Base-by-base conservation (phyloP, 2,329 filamentous ascomycete species). In the Chrysosporium queenslandicum region DNA sequence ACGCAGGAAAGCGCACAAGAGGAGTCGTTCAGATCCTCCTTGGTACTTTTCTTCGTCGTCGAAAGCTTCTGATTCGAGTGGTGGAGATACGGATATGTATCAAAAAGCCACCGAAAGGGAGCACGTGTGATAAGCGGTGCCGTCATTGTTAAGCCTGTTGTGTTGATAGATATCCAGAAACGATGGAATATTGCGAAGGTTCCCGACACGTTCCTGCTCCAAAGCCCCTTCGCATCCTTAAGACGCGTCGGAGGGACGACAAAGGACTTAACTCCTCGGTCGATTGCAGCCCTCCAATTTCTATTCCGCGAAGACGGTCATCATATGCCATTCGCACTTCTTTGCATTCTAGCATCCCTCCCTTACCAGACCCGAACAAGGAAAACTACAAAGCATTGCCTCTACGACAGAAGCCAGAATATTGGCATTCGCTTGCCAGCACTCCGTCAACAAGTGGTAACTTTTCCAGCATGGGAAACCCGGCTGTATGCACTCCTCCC, bases 171-270 rank as follows among this genome's bases (percentile, higher is more conserved):
- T 23, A 21, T 4, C 30, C 34, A 36, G 16, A 34, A 23, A 23
- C 40, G 23, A 47, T 53, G 46, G 39, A 46, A 12, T 48, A 34
- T 32, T 27, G 9, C 32, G 18, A 51, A 18, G 36, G 47, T 16
- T 29, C 9, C 32, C 36, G 29, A 36, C 40, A 30, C 16, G 48
- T 49, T 29, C 52, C 61, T 37, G 59, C 58, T 52, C 72, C 76
- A 16, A 68, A 68, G 29, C 78, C 78, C 9, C 62, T 80, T 30
- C 72, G 74, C 37, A 76, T 80, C 59, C 62, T 73, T 59, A 80
- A 78, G 60, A 55, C 21, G 49, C 54, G 41, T 37, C 56, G 46
- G 21, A 36, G 21, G 55, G 46, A 18, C 42, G 65, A 66, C 64
- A 58, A 57, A 60, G 21, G 27, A 43, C 50, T 39, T 2, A 16